Percentiles rank a stretch among this genome's conserved stretches.
phyloP scores from a whole-genome alignment of 106 monocot species.

The Dendrobium officinale region DNA sequence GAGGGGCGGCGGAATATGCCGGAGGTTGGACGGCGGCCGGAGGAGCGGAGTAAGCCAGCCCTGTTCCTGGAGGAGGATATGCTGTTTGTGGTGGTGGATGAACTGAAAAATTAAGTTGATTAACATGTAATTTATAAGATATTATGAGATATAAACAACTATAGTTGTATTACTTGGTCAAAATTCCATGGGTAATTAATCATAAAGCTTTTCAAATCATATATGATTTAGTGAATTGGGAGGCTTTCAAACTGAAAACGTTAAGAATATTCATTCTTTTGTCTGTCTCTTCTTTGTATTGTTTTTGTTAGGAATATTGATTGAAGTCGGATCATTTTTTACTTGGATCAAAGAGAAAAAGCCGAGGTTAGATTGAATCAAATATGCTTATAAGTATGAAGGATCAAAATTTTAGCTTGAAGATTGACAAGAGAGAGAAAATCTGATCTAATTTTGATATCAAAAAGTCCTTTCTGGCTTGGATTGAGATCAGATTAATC shows the following conservation, averaged over 20 bases:
- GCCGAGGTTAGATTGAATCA: not conserved
- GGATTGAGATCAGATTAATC: not conserved
- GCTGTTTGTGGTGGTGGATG: slow-evolving; percentile 9
- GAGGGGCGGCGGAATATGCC: slow-evolving; percentile 10
- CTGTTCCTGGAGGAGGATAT: slow-evolving; percentile 8
- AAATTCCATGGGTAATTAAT: not conserved
- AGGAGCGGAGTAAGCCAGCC: not conserved
- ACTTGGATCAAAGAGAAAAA: not conserved
- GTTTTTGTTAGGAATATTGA: too few relatives aligned
- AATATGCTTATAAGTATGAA: not conserved
- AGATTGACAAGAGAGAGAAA: not conserved
- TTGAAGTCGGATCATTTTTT: not conserved
- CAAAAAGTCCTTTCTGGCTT: too few relatives aligned
- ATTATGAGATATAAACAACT: too few relatives aligned
- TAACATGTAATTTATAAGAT: too few relatives aligned
- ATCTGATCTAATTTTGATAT: not conserved
- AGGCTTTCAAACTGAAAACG: too few relatives aligned
- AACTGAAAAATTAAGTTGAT: not conserved
- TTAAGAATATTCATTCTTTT: too few relatives aligned
- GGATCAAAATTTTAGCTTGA: not conserved
- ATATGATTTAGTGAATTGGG: too few relatives aligned
- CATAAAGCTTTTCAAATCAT: not conserved
- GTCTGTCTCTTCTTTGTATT: too few relatives aligned
- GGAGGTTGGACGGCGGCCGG: not conserved
- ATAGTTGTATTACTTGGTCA: not conserved